Evolutionary conservation across 2,329 filamentous ascomycete genomes (phyloP), one percentile per base, ranked within the genome.

Genomic region (Akanthomyces dipterigenus): DNA sequence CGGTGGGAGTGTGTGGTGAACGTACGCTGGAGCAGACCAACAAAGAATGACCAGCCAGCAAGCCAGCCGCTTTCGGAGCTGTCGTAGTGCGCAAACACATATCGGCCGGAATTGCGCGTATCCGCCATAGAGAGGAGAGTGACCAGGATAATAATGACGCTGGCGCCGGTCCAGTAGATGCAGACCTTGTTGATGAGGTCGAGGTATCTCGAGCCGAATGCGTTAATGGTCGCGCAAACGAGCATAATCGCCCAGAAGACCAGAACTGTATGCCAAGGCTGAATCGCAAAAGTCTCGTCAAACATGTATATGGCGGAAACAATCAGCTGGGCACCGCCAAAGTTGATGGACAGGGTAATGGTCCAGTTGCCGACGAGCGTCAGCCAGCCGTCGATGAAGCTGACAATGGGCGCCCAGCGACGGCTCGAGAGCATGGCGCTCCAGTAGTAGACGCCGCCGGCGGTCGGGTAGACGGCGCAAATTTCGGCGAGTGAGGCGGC

Each of bases 311-410:
- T 87, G 57, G 88, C 80, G 57, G 86, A 86, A 14, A 89, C 72
- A 60, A 91, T 83, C 55, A 91, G 80, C 70, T 88, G 82, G 63
- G 85, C 88, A 48, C 86, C 88, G 5, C 90, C 80, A 48, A 90
- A 81, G n/a, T 88, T 88, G 63, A 87, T 89, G 1, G 86, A 88
- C 40, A 88, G 84, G 1, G 85, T 86, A 51, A 91, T 75, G 31
- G 85, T 85, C 68, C 89, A 87, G 84, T 88, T 90, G 50, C 87
- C 88, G 38, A 87, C 86, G 58, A 87, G 83, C 64, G 86, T 88
- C 66, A 88, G 88, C 88, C 88, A 91, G 50, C 88, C 88, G 2
- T 88, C 89, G 63, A 88, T 81, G 78, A 88, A 91, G 53, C 85
- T 88, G 40, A 89, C 80, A 26, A 86, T 72, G 0, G 85, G 84